Base-by-base conservation (phyloP, 2,329 filamentous ascomycete species). In the Diaporthe nobilis region DNA sequence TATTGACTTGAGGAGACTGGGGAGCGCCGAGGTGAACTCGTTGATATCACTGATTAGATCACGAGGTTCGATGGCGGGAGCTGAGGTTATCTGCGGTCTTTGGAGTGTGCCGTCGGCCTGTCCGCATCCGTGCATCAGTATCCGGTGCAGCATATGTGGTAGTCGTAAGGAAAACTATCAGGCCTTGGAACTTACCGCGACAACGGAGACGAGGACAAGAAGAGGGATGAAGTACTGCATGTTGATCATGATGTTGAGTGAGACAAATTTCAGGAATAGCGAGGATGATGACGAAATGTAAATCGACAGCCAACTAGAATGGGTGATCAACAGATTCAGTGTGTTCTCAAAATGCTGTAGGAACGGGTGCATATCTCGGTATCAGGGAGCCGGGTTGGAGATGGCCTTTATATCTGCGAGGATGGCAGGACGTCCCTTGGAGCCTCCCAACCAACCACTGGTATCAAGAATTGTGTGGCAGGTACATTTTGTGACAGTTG, bases 131-230 rank as follows among this genome's bases (percentile, higher is more conserved):
- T n/a, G 42, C 20, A 37, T 67, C 28, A 67, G 42, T 17, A 34
- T 9, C n/a, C 4, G n/a, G n/a, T n/a, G n/a, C n/a, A n/a, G n/a
- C n/a, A n/a, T n/a, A n/a, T n/a, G n/a, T n/a, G n/a, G n/a, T n/a
- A n/a, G n/a, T n/a, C n/a, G n/a, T n/a, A n/a, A 4, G 10, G 8
- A 15, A 9, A n/a, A 5, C 13, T 4, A 1, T 7, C 4, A 2
- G 10, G 6, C 5, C 51, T 39, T 47, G 4, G 4, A 60, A 60
- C 61, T 67, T 49, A 67, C 61, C 9, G 28, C 44, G 4, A 34
- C 61, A 51, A 47, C 2, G 10, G 25, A 8, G 28, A 67, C 12
- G 15, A 67, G 20, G 10, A 67, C 5, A n/a, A 34, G 20, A 3
- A 65, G 25, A 51, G 20, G 10, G 44, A 51, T 4, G 12, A 37